These are phyloP conservation scores for Rubus parviflorus DNA, from an alignment of 306 rosid species.

Conservation along the genomic window DNA sequence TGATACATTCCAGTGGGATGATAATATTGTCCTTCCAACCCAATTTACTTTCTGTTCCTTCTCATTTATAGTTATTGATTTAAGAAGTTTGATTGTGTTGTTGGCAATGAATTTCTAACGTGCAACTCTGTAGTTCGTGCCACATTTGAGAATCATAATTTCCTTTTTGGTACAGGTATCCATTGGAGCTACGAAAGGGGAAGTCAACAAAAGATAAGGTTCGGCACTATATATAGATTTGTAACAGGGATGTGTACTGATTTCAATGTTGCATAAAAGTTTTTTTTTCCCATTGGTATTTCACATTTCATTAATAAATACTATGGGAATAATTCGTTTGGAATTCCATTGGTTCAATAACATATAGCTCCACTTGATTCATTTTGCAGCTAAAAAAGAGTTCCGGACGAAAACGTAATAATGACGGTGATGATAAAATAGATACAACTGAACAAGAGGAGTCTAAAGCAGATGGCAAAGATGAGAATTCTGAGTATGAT, in stretches of 20 bases:
- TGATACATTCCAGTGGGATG: not conserved
- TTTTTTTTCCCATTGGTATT: not conserved
- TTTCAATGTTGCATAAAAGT: not conserved
- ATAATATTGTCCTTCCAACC: not conserved
- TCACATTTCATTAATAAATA: not conserved
- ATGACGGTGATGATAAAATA: conserved; percentile 39
- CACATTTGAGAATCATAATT: conserved; percentile 12
- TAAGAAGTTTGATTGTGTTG: not conserved
- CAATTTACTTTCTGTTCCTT: not conserved
- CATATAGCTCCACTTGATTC: conserved; percentile 24
- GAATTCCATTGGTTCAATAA: conserved; percentile 21
- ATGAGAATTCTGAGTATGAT: conserved; percentile 43
- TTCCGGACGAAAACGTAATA: conserved; percentile 45
- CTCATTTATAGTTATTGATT: not conserved
- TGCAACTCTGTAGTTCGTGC: conserved; percentile 7
- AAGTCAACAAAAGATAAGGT: conserved; percentile 90
- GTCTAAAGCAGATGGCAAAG: conserved; percentile 43
- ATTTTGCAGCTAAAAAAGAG: conserved; percentile 57
- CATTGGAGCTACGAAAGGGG: conserved; percentile 92
- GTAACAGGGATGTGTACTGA: not conserved
- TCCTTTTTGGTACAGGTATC: conserved; percentile 66
- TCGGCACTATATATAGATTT: conserved; percentile 10
- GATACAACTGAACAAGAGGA: conserved; percentile 42
- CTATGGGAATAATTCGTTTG: conserved; percentile 20
- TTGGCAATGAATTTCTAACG: not conserved